These are phyloP conservation scores for Rhynchospora pubera DNA, from an alignment of 176 grass and related monocot genomes.

Conservation along the genomic window DNA sequence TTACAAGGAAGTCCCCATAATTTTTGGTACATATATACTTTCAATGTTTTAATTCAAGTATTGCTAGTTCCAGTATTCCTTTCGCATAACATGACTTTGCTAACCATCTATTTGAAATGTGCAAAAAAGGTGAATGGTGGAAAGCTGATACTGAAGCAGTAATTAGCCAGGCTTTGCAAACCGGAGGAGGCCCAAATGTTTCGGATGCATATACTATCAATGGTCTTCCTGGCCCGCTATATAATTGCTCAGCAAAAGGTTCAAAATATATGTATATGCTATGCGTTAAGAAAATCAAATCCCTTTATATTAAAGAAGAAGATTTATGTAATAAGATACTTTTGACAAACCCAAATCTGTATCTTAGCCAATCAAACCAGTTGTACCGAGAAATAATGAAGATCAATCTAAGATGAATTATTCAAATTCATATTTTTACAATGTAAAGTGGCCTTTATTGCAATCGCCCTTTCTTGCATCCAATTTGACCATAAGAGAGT, in stretches of 20 bases:
- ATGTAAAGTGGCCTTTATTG: not conserved
- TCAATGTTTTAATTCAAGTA: not conserved
- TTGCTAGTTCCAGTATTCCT: not conserved
- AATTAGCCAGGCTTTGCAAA: slow-evolving; percentile 46
- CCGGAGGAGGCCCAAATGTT: slow-evolving; percentile 60
- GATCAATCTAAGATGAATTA: not conserved
- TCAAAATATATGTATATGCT: not conserved
- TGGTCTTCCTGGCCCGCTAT: slow-evolving; percentile 51
- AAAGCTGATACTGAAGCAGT: slow-evolving; percentile 71
- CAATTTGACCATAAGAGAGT: not conserved
- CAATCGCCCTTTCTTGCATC: not conserved
- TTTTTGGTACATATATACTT: slow-evolving; percentile 32
- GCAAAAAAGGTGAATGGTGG: slow-evolving; percentile 60
- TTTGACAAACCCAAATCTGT: not conserved
- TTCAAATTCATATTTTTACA: not conserved
- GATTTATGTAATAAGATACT: not conserved
- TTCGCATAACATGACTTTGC: not conserved
- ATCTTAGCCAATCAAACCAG: not conserved
- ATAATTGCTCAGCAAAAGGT: slow-evolving; percentile 52
- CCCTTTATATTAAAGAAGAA: not conserved
- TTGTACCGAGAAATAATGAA: not conserved
- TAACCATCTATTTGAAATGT: not conserved
- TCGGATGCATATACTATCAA: slow-evolving; percentile 82
- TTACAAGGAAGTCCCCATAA: slow-evolving; percentile 46
- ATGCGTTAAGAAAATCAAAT: not conserved